Conservation (phyloP, 164 flowering plant species). For the Kingdonia uniflora region DNA sequence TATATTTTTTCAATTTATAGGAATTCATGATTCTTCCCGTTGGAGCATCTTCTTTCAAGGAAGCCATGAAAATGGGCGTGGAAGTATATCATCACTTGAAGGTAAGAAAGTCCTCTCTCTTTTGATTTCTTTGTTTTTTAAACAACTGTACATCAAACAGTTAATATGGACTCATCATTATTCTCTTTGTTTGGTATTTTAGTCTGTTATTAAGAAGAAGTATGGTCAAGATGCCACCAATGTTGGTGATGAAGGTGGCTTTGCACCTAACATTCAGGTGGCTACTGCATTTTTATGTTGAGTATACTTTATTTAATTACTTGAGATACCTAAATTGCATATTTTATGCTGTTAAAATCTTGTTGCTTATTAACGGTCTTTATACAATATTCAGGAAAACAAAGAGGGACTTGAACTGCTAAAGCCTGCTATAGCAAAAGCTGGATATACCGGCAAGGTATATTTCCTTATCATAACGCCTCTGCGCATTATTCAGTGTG, state of each 20-base stretch:
- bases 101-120: constrained; percentile 9
- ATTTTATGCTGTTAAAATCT: too few species aligned
- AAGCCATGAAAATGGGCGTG: constrained; percentile 47
- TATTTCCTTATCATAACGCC: background rate
- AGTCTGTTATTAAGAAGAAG: constrained; percentile 41
- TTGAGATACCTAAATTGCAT: too few species aligned
- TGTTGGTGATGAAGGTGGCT: constrained; percentile 46
- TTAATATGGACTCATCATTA: background rate
- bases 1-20: constrained; percentile 12
- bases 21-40: constrained; percentile 46
- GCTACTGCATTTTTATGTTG: background rate
- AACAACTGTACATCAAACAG: too few species aligned
- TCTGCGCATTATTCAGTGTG: background rate
- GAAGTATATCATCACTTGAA: constrained; percentile 41
- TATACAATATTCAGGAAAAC: constrained; percentile 28
- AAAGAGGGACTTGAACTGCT: constrained; percentile 39
- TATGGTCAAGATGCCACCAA: constrained; percentile 42
- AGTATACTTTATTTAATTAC: too few species aligned
- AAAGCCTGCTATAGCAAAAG: constrained; percentile 37
- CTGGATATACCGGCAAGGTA: constrained; percentile 40
- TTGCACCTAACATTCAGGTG: constrained; percentile 45
- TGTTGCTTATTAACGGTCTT: too few species aligned
- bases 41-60: constrained; percentile 37
- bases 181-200: constrained; percentile 3
- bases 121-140: too few species aligned